Evolutionary conservation across 306 rosid species (phyloP), one percentile per base, ranked within the genome.

Genomic region (Trifolium fragiferum): DNA sequence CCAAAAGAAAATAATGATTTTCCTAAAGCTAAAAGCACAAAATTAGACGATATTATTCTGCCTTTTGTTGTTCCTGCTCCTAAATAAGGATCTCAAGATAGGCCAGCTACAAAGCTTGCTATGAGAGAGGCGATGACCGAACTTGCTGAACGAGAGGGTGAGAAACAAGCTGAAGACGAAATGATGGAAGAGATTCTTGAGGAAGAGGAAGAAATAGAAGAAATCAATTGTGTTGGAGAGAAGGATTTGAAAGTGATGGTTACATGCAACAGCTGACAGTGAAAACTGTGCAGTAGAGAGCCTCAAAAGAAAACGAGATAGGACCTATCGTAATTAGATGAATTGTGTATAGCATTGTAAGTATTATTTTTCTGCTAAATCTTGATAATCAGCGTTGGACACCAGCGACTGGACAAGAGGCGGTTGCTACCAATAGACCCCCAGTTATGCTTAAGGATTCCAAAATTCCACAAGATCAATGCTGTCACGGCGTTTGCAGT

Each of bases 61-160:
- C 97, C 97, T 19, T 89, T 81, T 75, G 89, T 91, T 75, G 87
- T 84, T 78, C 97, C 97, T 80, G 91, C 97, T 74, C 95, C 95
- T 57, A 91, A 80, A 80, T 91, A 89, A 77, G 82, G 87, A 51
- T 79, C 66, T 69, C 79, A 75, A 60, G 97, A 91, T 71, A 83
- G 85, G 87, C 97, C 95, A 16, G 97, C 95, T 43, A 89, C 97
- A 13, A 68, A 67, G 78, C 82, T 73, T 73, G 91, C 97, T 68
- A 87, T 91, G 95, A 86, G 89, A 85, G 90, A 89, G 82, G 97
- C 38, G 37, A 78, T 89, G 85, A 78, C 82, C 37, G 91, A 84
- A 49, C 81, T 84, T 73, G 54, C 78, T 12, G 83, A 81, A 74
- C 60, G 7, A 74, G 87, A 76, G 78, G 78, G 49, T 54, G 79